Base-by-base conservation (phyloP, 345 rosid genomes). In the Populus pruinosa region DNA sequence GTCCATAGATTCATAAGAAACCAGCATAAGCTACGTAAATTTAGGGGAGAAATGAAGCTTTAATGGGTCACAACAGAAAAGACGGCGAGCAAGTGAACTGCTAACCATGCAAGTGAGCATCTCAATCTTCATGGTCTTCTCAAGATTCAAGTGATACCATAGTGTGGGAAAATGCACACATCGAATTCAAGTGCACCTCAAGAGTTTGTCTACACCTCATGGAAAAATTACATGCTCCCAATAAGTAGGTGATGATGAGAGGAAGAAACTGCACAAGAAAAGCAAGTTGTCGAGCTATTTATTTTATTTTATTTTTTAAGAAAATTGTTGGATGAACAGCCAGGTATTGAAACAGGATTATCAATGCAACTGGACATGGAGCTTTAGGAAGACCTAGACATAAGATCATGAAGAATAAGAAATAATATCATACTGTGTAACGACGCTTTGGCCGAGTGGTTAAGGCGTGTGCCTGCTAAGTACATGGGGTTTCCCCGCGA, bases 361-460 rank as follows among this genome's bases (percentile, higher is more conserved):
- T 23, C 62, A 8, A 0, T n/a, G 3, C 62, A 56, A 1, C 12
- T 3, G 62, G 27, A 56, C 0, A 21, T 8, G 8, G 62, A 56
- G 27, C 13, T 21, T 5, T 7, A 21, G 62, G 11, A 53, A 21
- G 21, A 55, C 11, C 61, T 6, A 21, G 0, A 6, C 59, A 9
- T 1, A 4, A 59, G 9, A 2, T 0, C 0, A 21, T 0, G 1
- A 0, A 11, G 0, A 43, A 43, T 11, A 43, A 10, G 3, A 2
- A 2, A 43, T 33, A 33, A 33, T 0, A 33, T 4, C 5, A 25
- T 25, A 0, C 27, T 25, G 27, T 0, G 1, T 1, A 72, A 38
- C 35, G 92, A 84, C 90, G 91, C 92, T 88, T 91, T 90, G 92
- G 93, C 93, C 89, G 90, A 91, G 91, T 87, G 93, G 93, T 91